Conservation (phyloP, 139 green algal species). For the Coelastrella sp. region DNA sequence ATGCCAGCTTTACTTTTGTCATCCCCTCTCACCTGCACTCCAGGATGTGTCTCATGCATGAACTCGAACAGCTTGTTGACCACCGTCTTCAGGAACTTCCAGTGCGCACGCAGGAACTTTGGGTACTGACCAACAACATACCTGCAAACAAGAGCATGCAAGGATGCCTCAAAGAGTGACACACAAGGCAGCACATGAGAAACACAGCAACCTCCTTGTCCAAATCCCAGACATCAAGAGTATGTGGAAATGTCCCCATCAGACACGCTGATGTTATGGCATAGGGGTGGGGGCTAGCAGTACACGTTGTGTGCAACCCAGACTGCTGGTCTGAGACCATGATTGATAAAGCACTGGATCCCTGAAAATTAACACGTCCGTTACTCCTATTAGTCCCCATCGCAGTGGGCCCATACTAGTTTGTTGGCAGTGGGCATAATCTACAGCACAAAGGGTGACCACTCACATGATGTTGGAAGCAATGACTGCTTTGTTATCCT, state of each 20-base stretch:
- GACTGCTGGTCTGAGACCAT: too few species aligned
- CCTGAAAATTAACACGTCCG: too few species aligned
- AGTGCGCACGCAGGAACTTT: constrained; percentile 98
- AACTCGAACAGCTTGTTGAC: constrained; percentile 99
- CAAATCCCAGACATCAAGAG: neutral
- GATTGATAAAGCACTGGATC: too few species aligned
- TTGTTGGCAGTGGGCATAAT: neutral
- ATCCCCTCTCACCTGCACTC: constrained; percentile 85
- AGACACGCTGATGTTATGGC: neutral
- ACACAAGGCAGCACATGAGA: neutral
- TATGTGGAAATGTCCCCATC: neutral
- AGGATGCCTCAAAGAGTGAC: neutral
- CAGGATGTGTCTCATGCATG: constrained; percentile 99
- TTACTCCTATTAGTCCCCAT: too few species aligned
- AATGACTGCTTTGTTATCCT: constrained; percentile 99
- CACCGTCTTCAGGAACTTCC: constrained; percentile 99
- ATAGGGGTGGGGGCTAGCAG: too few species aligned
- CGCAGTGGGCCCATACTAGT: too few species aligned
- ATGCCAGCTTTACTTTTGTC: too few species aligned
- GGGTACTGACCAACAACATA: constrained; percentile 99
- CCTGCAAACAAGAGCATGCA: constrained; percentile 59
- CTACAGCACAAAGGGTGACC: neutral
- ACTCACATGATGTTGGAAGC: constrained; percentile 99
- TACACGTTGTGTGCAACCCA: too few species aligned
- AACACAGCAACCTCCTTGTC: neutral